Evolutionary conservation across 1,284 basidiomycete genomes (phyloP), one percentile per base, ranked within the genome.

Genomic region (Ustilago sp.): DNA sequence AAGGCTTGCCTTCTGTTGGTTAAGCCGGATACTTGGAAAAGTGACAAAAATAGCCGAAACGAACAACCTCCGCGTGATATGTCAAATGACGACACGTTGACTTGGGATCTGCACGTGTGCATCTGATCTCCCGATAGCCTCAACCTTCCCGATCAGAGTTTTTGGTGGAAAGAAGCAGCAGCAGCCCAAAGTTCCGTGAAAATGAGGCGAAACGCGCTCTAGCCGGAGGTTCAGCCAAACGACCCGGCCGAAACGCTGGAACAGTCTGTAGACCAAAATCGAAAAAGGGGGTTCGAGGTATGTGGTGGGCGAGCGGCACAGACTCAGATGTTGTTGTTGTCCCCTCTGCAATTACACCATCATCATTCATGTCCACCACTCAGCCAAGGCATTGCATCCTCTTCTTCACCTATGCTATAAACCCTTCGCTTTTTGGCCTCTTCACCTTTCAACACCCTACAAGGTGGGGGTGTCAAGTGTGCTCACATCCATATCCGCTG

Each of bases 391-490:
- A 34, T 17, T 34, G 5, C 34, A 3, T 45, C 59, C 4, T 8
- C 28, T 34, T 39, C 23, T 36, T 39, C 51, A 53, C 55, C n/a
- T 35, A 69, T 69, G 68, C 38, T 31, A 13, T 52, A 9, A 47
- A 43, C 15, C 17, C 36, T 34, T 36, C 50, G 28, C n/a, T 28
- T 34, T 52, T 35, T 3, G 15, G 5, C 48, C 34, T 36, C 45
- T 62, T 50, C 48, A 38, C 54, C 65, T 58, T 58, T 34, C 32
- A 53, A 35, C 54, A 52, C 36, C 53, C 50, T 56, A 45, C 52
- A 43, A 36, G 65, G 59, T 58, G 59, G 48, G 23, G 47, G 59
- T 62, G 59, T 59, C 35, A 57, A 52, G 59, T 54, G 59, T 38
- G 59, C 54, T 38, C 15, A 34, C 35, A 31, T 8, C 36, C 17